Base-by-base conservation (phyloP, 805 yeast genomes). In the Ogataea glucozyma region DNA sequence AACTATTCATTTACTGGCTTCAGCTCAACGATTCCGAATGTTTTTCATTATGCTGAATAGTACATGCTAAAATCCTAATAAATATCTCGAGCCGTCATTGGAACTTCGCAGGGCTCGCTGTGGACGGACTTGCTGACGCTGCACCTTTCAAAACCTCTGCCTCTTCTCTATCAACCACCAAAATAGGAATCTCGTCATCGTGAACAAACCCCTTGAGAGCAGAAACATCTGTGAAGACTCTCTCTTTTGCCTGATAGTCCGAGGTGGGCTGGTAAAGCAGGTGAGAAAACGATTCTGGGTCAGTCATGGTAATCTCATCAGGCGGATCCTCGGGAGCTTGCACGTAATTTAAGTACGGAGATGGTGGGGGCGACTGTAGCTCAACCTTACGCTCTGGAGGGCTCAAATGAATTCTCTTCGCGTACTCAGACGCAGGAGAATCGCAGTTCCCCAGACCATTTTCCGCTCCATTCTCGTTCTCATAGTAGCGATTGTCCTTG, bases 361-460 rank as follows among this genome's bases (percentile, higher is more conserved):
- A 64, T 1, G 66, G 58, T 6, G 69, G 69, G 6, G 69, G 69
- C 0, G 69, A 64, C 46, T 60, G 64, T 34, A 63, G 47, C 35
- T 63, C 65, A 1, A 63, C 46, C n/a, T 48, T 52, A 6, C 59
- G 51, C 21, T 52, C 55, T 1, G 67, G 67, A 3, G 58, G 57
- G 16, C 44, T 46, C 16, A 58, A 43, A 23, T 40, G 48, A 1
- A 35, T 44, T 4, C 26, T 27, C 3, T 34, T 38, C n/a, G 21
- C 14, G 6, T 22, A 37, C 12, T 36, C 31, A 11, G 5, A 5
- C 24, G 24, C 7, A 6, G 24, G 10, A 6, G 7, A 10, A 6
- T 10, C 17, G 29, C 21, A 17, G 10, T 22, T 22, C 7, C 19
- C 21, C n/a, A 12, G 11, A 30, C 32, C 47, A 5, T 17, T 14